Conservation (phyloP, 2,329 filamentous ascomycete species). For the Calonectria honghensis region DNA sequence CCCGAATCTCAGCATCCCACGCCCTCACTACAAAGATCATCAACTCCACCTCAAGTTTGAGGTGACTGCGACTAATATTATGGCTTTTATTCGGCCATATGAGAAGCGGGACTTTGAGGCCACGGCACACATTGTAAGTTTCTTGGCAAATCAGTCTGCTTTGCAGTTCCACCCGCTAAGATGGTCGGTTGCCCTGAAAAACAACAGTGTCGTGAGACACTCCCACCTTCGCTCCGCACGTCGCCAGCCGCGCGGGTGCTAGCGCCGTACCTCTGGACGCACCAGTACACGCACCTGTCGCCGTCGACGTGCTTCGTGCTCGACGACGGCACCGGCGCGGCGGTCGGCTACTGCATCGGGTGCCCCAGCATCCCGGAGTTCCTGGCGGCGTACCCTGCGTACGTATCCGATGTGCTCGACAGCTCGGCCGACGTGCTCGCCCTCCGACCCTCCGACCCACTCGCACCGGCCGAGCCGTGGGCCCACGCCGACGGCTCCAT, state of each 20-base stretch:
- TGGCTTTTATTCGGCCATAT: constrained; percentile 68
- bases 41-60: neutral
- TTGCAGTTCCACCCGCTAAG: neutral
- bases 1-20: neutral
- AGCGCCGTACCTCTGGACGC: constrained; percentile 71
- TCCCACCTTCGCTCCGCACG: constrained; percentile 64
- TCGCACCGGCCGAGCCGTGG: constrained; percentile 59
- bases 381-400: constrained; percentile 61
- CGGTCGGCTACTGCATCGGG: constrained; percentile 71
- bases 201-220: constrained; percentile 66
- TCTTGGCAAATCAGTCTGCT: neutral
- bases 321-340: constrained; percentile 66
- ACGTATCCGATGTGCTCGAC: constrained; percentile 61
- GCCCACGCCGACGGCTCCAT: constrained; percentile 50
- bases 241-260: constrained; percentile 61
- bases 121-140: constrained; percentile 64
- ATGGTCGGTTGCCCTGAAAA: constrained; percentile 46
- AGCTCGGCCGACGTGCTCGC: constrained; percentile 47
- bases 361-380: constrained; percentile 65
- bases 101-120: constrained; percentile 62
- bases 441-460: constrained; percentile 48
- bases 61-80: constrained; percentile 57
- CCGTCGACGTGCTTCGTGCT: constrained; percentile 68
- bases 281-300: constrained; percentile 69
- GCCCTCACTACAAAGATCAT: too few relatives aligned